A percentile compares a stretch with the other conserved stretches of the same genome.
phyloP scores from a whole-genome alignment of 306 rosid species.

The Medicago arabica region DNA sequence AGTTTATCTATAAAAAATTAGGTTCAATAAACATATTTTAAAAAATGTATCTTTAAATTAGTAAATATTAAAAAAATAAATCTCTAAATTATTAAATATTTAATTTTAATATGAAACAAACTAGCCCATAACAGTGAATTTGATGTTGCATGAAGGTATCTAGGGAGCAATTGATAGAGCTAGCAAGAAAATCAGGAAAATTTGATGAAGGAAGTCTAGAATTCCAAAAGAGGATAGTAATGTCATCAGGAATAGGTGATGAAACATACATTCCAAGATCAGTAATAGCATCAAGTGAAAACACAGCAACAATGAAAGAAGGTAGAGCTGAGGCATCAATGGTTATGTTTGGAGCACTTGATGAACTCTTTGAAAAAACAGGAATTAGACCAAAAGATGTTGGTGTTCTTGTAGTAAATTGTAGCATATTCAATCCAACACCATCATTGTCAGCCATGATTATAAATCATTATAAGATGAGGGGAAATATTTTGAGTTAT shows the following conservation, averaged over 20 bases:
- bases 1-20: too few species aligned
- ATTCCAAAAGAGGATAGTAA: slow-evolving; percentile 69
- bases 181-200: slow-evolving; percentile 80
- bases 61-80: too few species aligned
- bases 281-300: slow-evolving; percentile 57
- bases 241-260: slow-evolving; percentile 89
- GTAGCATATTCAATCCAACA: slow-evolving; percentile 97
- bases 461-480: slow-evolving; percentile 96
- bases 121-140: not conserved
- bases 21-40: too few species aligned
- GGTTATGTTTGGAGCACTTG: slow-evolving; percentile 94
- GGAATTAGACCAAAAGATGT: slow-evolving; percentile 81
- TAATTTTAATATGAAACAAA: too few species aligned
- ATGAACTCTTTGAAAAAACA: slow-evolving; percentile 88
- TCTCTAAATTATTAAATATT: too few species aligned
- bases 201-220: slow-evolving; percentile 70
- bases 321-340: slow-evolving; percentile 85
- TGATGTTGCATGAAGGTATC: slow-evolving; percentile 63
- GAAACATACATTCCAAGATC: slow-evolving; percentile 83
- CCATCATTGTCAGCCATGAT: slow-evolving; percentile 97
- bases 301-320: slow-evolving; percentile 88
- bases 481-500: slow-evolving; percentile 90
- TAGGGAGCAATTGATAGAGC: slow-evolving; percentile 71
- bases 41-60: too few species aligned
- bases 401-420: slow-evolving; percentile 82